Conservation (phyloP, 176 grass and related monocot species). For the Bromus sterilis region DNA sequence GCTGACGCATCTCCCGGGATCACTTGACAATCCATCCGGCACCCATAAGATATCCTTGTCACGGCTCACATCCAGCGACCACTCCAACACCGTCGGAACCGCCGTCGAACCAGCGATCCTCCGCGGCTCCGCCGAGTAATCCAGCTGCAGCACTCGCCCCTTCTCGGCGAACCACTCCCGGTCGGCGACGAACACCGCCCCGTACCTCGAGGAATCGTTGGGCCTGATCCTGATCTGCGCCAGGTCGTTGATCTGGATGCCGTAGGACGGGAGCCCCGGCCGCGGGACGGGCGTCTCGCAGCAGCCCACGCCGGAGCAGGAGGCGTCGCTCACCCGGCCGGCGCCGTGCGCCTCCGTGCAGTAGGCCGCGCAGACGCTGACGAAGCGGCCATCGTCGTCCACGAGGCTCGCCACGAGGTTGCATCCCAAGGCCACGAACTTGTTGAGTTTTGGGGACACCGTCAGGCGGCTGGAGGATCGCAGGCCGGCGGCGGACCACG, state of each 20-base stretch:
- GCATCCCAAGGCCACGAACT: slow-evolving; percentile 1
- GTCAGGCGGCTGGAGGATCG: not conserved
- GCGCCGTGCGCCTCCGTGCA: not conserved
- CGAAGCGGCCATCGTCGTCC: not conserved
- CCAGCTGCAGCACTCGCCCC: not conserved
- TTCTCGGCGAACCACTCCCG: not conserved
- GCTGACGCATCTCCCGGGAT: not conserved
- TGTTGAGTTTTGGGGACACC: not conserved
- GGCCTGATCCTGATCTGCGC: not conserved
- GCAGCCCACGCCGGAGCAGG: slow-evolving; percentile 3
- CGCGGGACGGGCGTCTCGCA: slow-evolving; percentile 10
- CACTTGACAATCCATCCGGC: not conserved
- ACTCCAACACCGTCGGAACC: not conserved
- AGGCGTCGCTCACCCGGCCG: not conserved
- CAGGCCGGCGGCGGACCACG: not conserved
- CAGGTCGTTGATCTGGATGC: not conserved
- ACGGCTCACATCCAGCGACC: not conserved
- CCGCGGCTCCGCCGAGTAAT: not conserved
- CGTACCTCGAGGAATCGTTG: not conserved
- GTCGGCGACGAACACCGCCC: not conserved
- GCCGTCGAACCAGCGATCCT: not conserved
- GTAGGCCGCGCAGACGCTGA: not conserved
- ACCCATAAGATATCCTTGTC: not conserved
- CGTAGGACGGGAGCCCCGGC: not conserved
- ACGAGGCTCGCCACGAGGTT: not conserved